Evolutionary conservation across 202 grass and related monocot genomes (phyloP), one percentile per base, ranked within the genome.

Genomic region (Carex sylvatica): DNA sequence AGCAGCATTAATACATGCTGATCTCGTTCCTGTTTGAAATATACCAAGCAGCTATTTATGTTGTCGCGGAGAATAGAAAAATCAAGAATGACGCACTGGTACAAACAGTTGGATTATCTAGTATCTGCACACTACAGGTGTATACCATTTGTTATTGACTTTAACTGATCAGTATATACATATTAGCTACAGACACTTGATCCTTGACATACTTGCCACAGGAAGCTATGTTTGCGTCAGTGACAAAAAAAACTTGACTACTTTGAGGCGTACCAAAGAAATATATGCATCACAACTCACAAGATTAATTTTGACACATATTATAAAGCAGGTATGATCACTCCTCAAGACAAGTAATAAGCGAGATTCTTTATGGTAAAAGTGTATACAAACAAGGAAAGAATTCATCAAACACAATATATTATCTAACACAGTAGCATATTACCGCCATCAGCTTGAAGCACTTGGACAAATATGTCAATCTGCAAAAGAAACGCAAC

Each of bases 391-490:
- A 78, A 82, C 19, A 76, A 76, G 2, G 28, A 52, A 76, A 18
- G 1, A n/a, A 74, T 53, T 74, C 12, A n/a, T 77, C 1, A 38
- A 9, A 77, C 36, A 77, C 14, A 77, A 58, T 12, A 75, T 33
- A 55, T 55, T 56, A 15, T 18, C 72, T 33, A 22, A 16, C 51
- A 67, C 46, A 55, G 9, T 51, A 52, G 46, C 14, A 70, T 55
- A 82, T 79, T 83, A 95, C 95, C 95, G 84, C 91, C 92, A 93
- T 98, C 92, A 90, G 95, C 95, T 95, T 98, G 95, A 89, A 98
- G 95, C 88, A 98, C 92, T 93, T 98, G 92, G 49, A 98, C 92
- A 93, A 91, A 98, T 87, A 98, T 95, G 78, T 98, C 92, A 87
- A 98, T 98, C 92, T 98, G 84, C 74, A 93, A 81, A 64, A 16